phyloP scores from a whole-genome alignment of 192 early-diverging fungal genomes.

The Podila minutissima region DNA sequence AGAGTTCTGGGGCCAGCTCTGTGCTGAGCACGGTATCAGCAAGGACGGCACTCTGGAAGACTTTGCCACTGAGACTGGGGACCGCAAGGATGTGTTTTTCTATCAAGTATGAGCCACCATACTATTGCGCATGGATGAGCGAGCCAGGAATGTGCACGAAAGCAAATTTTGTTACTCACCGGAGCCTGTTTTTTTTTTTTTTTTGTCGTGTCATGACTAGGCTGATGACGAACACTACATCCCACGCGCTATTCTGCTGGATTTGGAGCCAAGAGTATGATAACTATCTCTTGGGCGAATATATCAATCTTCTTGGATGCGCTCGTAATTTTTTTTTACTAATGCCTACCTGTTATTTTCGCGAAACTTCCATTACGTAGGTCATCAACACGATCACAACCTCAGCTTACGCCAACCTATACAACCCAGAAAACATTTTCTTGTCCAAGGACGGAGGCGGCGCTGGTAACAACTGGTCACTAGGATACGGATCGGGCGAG shows the following conservation, averaged over 20 bases:
- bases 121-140: neutral
- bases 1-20: constrained; percentile 96
- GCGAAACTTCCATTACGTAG: constrained; percentile 32
- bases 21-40: constrained; percentile 95
- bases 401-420: constrained; percentile 90
- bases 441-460: constrained; percentile 94
- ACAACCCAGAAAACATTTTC: constrained; percentile 98
- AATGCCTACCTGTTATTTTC: neutral
- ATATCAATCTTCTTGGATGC: too few relatives aligned
- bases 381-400: constrained; percentile 92
- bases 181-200: constrained; percentile 1
- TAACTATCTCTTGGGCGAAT: neutral
- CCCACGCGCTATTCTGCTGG: constrained; percentile 90
- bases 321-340: too few relatives aligned
- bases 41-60: constrained; percentile 94
- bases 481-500: constrained; percentile 90
- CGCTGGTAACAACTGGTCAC: constrained; percentile 98
- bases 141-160: neutral
- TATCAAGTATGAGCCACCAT: constrained; percentile 76
- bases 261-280: constrained; percentile 91
- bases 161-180: neutral
- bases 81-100: constrained; percentile 98
- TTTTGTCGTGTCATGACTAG: constrained; percentile 48
- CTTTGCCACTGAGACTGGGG: constrained; percentile 87
- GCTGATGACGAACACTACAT: constrained; percentile 99